phyloP scores from a whole-genome alignment of 768 basidiomycete species.

The Hericium erinaceus region DNA sequence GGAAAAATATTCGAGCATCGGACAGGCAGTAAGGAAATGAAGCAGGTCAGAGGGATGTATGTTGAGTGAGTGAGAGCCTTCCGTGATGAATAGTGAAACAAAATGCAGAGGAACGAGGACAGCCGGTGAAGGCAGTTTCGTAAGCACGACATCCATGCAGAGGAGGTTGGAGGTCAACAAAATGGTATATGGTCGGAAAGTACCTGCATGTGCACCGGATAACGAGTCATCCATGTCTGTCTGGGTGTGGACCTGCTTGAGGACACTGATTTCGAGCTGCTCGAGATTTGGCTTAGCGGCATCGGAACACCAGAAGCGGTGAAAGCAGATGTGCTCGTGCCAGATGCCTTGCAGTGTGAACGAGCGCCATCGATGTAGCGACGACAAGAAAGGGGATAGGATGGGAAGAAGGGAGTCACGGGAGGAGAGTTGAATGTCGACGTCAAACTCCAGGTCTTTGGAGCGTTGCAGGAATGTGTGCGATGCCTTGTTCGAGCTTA shows the following conservation, averaged over 20 bases:
- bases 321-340: constrained; percentile 25
- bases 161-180: constrained; percentile 11
- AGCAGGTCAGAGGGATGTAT: too few relatives aligned
- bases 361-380: constrained; percentile 48
- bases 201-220: not conserved
- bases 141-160: constrained; percentile 38
- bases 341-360: constrained; percentile 33
- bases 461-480: constrained; percentile 47
- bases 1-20: too few relatives aligned
- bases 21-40: too few relatives aligned
- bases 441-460: constrained; percentile 41
- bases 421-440: constrained; percentile 39
- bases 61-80: too few relatives aligned
- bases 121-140: constrained; percentile 37
- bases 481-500: constrained; percentile 38
- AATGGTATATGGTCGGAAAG: constrained; percentile 8
- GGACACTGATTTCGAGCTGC: constrained; percentile 16
- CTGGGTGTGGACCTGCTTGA: constrained; percentile 1
- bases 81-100: too few relatives aligned
- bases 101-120: constrained; percentile 35
- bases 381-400: constrained; percentile 50
- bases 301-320: constrained; percentile 17
- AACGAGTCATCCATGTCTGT: not conserved
- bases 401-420: constrained; percentile 50
- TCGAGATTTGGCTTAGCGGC: constrained; percentile 12